Base-by-base conservation (phyloP, 768 basidiomycete species). In the Suillus plorans region DNA sequence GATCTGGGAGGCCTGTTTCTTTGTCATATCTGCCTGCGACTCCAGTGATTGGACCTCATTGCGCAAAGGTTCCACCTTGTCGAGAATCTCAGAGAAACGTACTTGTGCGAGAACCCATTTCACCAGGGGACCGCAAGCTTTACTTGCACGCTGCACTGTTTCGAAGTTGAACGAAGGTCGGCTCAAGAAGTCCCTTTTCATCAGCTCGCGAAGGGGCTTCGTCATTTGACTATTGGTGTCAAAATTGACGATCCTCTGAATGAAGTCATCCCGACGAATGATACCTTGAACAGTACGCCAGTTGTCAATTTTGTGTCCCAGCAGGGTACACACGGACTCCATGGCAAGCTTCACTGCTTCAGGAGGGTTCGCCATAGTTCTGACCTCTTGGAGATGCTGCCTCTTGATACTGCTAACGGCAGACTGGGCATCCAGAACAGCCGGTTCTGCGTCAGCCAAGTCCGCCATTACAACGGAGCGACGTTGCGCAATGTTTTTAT, bases 41-140 rank as follows among this genome's bases (percentile, higher is more conserved):
- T 99, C 95, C 53, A 99, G 84, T 16, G 92, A 94, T 71, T 92
- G 90, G 3, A 99, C 96, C 73, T 99, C 97, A 71, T 97, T 91
- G 13, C 96, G 92, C 20, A 99, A 83, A 13, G 97, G 97, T 68
- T 97, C 97, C 20, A 99, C 95, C 77, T 89, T 93, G 81, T 99
- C 96, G 49, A 99, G 80, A 71, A 99, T 99, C 76, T 96, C 95
- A 13, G 97, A 98, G 82, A 94, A 99, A 37, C 88, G 87, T 58
- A 98, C 95, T 80, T 99, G 97, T 1, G 97, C 97, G 63, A 99
- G 85, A 12, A 89, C 97, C 97, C 97, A 98, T 78, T 98, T 97
- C 68, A 97, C 96, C 58, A 99, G 88, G 12, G 97, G 97, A 34
- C 97, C 97, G 73, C 97, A 99, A 36, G 97, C 97, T 80, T 90